Evolutionary conservation across 2,329 filamentous ascomycete genomes (phyloP).

Genomic region (Colletotrichum sp.): DNA sequence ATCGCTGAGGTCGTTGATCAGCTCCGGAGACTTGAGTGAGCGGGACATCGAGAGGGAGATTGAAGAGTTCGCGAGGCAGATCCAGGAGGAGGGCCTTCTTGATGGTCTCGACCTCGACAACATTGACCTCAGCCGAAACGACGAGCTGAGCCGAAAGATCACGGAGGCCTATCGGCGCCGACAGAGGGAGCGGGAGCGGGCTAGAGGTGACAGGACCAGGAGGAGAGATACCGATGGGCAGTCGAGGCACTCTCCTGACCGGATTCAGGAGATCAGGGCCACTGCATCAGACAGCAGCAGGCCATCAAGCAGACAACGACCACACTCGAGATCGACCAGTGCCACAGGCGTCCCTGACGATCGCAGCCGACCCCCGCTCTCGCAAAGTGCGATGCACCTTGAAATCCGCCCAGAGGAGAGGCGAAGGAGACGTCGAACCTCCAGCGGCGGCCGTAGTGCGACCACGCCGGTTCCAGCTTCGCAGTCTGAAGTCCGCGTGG

Average conservation of each 20-base stretch:
- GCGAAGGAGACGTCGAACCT: constrained; percentile 52
- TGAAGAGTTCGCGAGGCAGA: constrained; percentile 86
- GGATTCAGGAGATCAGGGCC: constrained; percentile 11
- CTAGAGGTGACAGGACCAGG: constrained; percentile 26
- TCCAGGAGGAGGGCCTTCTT: constrained; percentile 83
- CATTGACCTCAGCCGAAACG: constrained; percentile 81
- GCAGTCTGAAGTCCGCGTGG: constrained; percentile 49
- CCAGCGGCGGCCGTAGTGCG: constrained; percentile 59
- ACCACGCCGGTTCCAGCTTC: constrained; percentile 51
- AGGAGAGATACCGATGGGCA: constrained; percentile 45
- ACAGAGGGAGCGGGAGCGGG: constrained; percentile 57
- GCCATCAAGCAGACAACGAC: constrained; percentile 30
- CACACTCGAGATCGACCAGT: constrained; percentile 51
- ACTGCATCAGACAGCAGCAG: constrained; percentile 28
- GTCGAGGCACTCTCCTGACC: constrained; percentile 35
- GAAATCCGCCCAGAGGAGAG: constrained; percentile 54
- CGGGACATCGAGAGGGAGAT: constrained; percentile 87
- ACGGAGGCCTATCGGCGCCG: constrained; percentile 84
- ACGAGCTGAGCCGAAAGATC: constrained; percentile 88
- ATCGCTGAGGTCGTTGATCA: constrained; percentile 83
- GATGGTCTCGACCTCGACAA: constrained; percentile 90
- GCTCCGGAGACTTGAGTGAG: constrained; percentile 76
- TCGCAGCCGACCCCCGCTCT: constrained; percentile 55
- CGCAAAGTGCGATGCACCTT: constrained; percentile 48
- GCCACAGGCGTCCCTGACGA: constrained; percentile 48